A percentile compares a stretch with the other conserved stretches of the same genome.
These are phyloP conservation scores for Flammula alnicola DNA, from an alignment of 1,284 basidiomycete genomes.

Conservation along the genomic window DNA sequence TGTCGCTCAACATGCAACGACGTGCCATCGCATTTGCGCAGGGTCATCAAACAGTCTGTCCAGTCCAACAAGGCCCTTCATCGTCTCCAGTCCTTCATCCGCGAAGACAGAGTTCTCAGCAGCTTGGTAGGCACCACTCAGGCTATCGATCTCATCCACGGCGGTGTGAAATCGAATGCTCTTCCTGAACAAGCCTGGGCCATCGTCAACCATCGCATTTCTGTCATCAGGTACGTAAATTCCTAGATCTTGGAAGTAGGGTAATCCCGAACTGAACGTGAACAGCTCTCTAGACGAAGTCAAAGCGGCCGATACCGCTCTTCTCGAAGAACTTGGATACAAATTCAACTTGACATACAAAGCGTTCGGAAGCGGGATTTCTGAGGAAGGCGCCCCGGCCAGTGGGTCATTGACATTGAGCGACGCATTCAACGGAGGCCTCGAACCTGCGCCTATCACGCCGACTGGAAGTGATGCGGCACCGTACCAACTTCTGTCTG, in stretches of 20 bases:
- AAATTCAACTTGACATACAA: conserved; percentile 56
- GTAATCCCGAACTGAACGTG: too few species aligned
- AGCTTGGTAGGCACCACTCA: conserved; percentile 67
- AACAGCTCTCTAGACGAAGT: conserved; percentile 49
- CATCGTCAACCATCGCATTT: conserved; percentile 65
- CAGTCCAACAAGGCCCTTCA: conserved; percentile 44
- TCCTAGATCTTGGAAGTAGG: neutral
- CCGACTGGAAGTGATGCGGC: conserved; percentile 41
- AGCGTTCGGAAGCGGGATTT: conserved; percentile 51
- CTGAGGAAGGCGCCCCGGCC: conserved; percentile 35
- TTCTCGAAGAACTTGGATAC: conserved; percentile 47
- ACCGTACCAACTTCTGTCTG: conserved; percentile 48
- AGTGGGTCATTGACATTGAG: conserved; percentile 42
- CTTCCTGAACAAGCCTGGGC: conserved; percentile 61
- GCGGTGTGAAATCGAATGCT: conserved; percentile 72
- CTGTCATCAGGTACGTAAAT: conserved; percentile 50
- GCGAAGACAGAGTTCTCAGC: conserved; percentile 39
- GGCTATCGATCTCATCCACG: conserved; percentile 68
- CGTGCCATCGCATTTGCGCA: conserved; percentile 45
- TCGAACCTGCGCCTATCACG: conserved; percentile 50
- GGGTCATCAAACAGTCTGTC: conserved; percentile 40
- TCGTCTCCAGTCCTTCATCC: conserved; percentile 44
- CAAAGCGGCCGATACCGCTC: conserved; percentile 43
- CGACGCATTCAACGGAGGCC: conserved; percentile 39
- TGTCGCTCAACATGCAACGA: conserved; percentile 50